Evolutionary conservation across 306 rosid species (phyloP).

Genomic region (Prunus davidiana): DNA sequence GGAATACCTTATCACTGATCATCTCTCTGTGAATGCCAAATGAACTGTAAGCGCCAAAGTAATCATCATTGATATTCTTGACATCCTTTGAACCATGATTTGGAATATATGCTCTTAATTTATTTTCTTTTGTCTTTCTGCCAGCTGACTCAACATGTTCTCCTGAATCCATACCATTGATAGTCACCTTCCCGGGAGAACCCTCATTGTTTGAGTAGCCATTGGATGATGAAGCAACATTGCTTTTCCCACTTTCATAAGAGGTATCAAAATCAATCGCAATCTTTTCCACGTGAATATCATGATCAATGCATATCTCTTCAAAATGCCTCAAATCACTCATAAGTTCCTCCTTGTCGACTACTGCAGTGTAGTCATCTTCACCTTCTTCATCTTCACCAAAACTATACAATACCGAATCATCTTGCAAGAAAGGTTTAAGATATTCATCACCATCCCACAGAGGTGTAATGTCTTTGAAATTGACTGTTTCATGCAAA

Average conservation of each 20-base stretch:
- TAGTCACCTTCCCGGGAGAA: constrained; percentile 33
- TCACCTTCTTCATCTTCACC: constrained; percentile 69
- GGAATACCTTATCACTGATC: constrained; percentile 83
- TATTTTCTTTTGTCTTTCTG: constrained; percentile 27
- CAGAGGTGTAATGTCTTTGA: constrained; percentile 38
- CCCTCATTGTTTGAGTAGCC: constrained; percentile 28
- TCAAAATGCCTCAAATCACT: constrained; percentile 40
- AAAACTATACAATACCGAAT: constrained; percentile 75
- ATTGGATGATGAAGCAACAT: constrained; percentile 33
- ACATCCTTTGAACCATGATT: constrained; percentile 48
- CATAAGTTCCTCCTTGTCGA: constrained; percentile 46
- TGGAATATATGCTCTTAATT: constrained; percentile 36
- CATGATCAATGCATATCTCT: constrained; percentile 29
- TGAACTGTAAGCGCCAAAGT: constrained; percentile 89
- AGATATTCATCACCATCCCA: constrained; percentile 71
- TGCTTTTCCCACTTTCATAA: constrained; percentile 23
- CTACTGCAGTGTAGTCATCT: constrained; percentile 36
- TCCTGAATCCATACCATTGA: constrained; percentile 33
- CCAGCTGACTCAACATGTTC: constrained; percentile 30
- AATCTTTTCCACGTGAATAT: constrained; percentile 24
- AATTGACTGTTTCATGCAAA: constrained; percentile 49
- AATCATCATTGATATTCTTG: constrained; percentile 67
- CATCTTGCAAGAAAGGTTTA: constrained; percentile 71
- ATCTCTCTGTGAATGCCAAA: constrained; percentile 94
- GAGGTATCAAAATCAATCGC: constrained; percentile 17